These are phyloP conservation scores for Paramecium pentaurelia DNA, from an alignment of 73 alveolate species.

Conservation along the genomic window DNA sequence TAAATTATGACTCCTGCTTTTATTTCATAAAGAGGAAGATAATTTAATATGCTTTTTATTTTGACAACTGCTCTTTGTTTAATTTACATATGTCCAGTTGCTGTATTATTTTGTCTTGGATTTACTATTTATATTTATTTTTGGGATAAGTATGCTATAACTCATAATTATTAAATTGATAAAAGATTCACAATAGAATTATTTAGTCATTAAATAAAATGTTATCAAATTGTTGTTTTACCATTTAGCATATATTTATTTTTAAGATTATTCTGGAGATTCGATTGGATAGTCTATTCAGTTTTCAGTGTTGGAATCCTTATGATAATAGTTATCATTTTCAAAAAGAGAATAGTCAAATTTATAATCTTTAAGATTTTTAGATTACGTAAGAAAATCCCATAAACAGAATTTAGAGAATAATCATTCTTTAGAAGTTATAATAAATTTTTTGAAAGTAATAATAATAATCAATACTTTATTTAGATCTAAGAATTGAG, in stretches of 20 bases:
- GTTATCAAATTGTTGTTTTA: not conserved
- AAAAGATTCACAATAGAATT: not conserved
- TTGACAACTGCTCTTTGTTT: not conserved
- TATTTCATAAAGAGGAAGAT: constrained; percentile 9
- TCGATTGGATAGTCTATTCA: not conserved
- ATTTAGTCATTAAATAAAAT: not conserved
- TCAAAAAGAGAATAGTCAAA: not conserved
- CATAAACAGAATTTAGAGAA: not conserved
- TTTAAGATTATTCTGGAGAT: constrained; percentile 24
- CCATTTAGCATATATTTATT: not conserved
- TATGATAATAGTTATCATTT: not conserved
- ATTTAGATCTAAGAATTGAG: constrained; percentile 4
- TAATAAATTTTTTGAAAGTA: constrained; percentile 13
- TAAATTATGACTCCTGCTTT: not conserved
- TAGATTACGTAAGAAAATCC: not conserved
- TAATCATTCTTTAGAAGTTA: not conserved
- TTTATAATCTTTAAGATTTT: not conserved
- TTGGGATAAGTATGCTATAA: constrained; percentile 1
- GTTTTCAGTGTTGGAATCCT: not conserved
- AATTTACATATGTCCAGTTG: constrained; percentile 1
- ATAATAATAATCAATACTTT: not conserved
- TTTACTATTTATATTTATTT: not conserved
- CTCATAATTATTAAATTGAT: not conserved
- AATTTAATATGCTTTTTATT: not conserved
- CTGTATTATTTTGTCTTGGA: not conserved